A percentile compares a stretch with the other conserved stretches of the same genome.
Conservation (phyloP, 2,329 filamentous ascomycete genomes). For the Cladorrhinum sp. region DNA sequence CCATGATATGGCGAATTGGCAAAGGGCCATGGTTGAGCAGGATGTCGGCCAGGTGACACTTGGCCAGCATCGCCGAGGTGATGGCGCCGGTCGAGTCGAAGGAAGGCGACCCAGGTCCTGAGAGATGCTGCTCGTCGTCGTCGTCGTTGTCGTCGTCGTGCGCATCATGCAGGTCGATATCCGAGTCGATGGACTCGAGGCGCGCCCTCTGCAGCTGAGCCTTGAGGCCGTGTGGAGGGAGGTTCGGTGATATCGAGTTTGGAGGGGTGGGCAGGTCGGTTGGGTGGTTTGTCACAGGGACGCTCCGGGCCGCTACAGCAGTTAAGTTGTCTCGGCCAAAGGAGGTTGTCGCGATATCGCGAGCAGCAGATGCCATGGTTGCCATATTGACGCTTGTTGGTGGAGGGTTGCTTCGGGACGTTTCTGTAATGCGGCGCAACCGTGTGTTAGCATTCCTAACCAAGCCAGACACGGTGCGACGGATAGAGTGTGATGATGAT, state of each 20-base stretch:
- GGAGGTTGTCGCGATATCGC: conserved; percentile 63
- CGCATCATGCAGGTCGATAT: conserved; percentile 78
- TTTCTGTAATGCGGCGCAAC: conserved; percentile 35
- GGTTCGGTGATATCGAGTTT: conserved; percentile 87
- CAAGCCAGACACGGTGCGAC: conserved; percentile 23
- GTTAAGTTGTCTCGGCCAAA: conserved; percentile 65
- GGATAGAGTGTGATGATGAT: conserved; percentile 19
- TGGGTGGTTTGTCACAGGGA: conserved; percentile 61
- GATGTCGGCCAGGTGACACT: conserved; percentile 86
- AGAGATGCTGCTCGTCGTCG: conserved; percentile 38
- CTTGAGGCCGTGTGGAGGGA: conserved; percentile 78
- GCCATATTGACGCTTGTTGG: conserved; percentile 52
- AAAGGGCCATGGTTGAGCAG: conserved; percentile 84
- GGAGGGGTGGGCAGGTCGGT: conserved; percentile 88
- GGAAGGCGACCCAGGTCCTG: conserved; percentile 43
- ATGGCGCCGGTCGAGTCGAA: conserved; percentile 77
- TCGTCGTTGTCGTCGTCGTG: conserved; percentile 51
- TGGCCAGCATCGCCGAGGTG: conserved; percentile 79
- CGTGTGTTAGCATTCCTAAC: conserved; percentile 31
- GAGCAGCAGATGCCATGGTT: conserved; percentile 63
- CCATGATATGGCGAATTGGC: conserved; percentile 93
- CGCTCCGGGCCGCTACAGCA: conserved; percentile 67
- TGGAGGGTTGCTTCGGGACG: conserved; percentile 44
- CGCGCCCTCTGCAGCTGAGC: conserved; percentile 59
- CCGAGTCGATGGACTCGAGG: conserved; percentile 72